Evolutionary conservation across 768 basidiomycete species (phyloP), one percentile per base, ranked within the genome.

Genomic region (Pleurotus ostreatus): DNA sequence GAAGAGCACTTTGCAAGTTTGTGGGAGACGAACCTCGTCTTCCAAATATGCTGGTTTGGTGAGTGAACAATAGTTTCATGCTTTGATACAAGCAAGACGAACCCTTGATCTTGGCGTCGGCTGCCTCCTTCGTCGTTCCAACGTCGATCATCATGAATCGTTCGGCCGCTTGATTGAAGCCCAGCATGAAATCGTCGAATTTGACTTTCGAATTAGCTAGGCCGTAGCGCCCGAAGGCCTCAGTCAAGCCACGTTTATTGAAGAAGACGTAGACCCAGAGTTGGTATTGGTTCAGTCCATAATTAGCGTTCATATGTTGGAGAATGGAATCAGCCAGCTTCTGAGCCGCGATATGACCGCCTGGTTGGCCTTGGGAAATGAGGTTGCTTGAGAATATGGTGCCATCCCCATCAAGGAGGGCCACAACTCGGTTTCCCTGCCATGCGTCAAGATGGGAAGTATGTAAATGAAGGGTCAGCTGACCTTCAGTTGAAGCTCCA

Each of bases 71-170:
- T n/a, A n/a, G n/a, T n/a, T n/a, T n/a, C n/a, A n/a, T n/a, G n/a
- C n/a, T n/a, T n/a, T n/a, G n/a, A n/a, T 20, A 48, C n/a, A 45
- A 48, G 22, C 26, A 38, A 69, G 68, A 44, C 66, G 48, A 60
- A 86, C 88, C 84, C 77, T 86, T 87, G 65, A 89, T 80, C 70
- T 89, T 89, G 44, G 83, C 78, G 67, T 89, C 87, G 25, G 85
- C 87, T 3, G 83, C 85, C 74, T 89, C 88, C 70, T 89, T 89
- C 49, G 76, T 82, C 58, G 71, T 73, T 47, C 88, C 88, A 49
- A 86, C 86, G 67, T 89, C 88, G 30, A 86, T 76, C 70, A 89
- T 82, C 51, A 80, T 68, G 65, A 88, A 89, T 43, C 84, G 78
- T 57, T 83, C 81, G 12, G 80, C 72, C 9, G 86, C 83, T 68